phyloP scores from a whole-genome alignment of 352 stramenopile genomes.

The Hyphochytrium catenoides region DNA sequence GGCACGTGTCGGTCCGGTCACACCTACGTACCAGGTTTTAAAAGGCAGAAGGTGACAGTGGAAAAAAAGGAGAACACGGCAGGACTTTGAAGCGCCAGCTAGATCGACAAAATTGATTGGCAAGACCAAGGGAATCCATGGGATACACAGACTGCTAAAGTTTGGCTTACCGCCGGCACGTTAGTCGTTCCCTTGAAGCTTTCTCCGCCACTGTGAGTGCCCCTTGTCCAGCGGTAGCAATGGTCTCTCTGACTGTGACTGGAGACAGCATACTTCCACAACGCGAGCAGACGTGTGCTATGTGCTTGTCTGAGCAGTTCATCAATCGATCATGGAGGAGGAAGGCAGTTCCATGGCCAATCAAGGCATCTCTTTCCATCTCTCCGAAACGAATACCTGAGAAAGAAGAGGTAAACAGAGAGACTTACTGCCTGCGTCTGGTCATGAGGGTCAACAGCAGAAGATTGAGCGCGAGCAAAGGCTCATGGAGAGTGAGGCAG shows the following conservation, averaged over 20 bases:
- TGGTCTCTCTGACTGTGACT: constrained; percentile 44
- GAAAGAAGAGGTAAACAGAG: too few species aligned
- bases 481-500: too few species aligned
- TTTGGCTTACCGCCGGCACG: constrained; percentile 24
- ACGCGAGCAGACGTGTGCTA: constrained; percentile 83
- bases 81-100: not conserved
- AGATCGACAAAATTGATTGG: too few species aligned
- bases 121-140: not conserved
- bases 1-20: constrained; percentile 61
- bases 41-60: constrained; percentile 14
- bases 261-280: constrained; percentile 67
- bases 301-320: constrained; percentile 97
- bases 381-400: constrained; percentile 98
- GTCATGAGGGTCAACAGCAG: too few species aligned
- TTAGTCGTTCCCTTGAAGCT: constrained; percentile 60
- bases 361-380: constrained; percentile 98
- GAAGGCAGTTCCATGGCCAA: constrained; percentile 91
- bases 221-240: constrained; percentile 47
- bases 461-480: too few species aligned
- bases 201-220: constrained; percentile 57
- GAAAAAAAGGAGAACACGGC: constrained; percentile 1
- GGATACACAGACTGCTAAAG: constrained; percentile 3
- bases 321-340: constrained; percentile 88
- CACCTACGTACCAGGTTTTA: constrained; percentile 15
- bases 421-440: too few species aligned